Evolutionary conservation across 805 yeast genomes (phyloP).

Genomic region (Sugiyamaella floridensis): DNA sequence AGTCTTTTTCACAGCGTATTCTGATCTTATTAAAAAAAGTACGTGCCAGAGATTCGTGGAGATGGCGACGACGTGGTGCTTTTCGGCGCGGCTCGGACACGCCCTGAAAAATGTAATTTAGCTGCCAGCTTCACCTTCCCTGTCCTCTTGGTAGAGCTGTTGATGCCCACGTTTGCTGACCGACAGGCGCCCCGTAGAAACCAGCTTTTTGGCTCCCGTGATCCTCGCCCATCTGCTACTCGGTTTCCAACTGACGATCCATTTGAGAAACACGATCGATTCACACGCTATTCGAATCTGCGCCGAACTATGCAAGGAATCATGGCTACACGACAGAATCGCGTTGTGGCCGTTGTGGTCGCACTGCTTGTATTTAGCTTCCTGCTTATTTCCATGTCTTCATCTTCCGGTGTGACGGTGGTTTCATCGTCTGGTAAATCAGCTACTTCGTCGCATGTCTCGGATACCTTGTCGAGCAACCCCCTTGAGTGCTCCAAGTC

Average conservation of each 20-base stretch:
- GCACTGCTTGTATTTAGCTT: constrained; percentile 7
- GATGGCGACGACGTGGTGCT: background rate
- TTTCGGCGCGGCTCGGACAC: background rate
- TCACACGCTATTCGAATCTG: constrained; percentile 1
- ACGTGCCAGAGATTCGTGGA: no score
- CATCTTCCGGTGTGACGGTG: background rate
- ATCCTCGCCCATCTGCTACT: background rate
- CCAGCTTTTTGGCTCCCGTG: background rate
- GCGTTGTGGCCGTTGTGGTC: constrained; percentile 11
- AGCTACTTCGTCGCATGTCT: background rate
- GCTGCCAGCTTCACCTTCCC: background rate
- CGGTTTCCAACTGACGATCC: constrained; percentile 8
- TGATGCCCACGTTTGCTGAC: background rate
- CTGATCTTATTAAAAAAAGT: no score
- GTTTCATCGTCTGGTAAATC: background rate
- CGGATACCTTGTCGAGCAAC: background rate
- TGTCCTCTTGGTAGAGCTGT: background rate
- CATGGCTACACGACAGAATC: constrained; percentile 7
- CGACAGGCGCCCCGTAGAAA: background rate
- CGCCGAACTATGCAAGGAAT: constrained; percentile 3
- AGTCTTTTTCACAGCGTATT: no score
- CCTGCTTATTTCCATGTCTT: constrained; percentile 4
- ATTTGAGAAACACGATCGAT: constrained; percentile 9
- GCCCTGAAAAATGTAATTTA: no score
- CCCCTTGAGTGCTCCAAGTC: constrained; percentile 28